Conservation (phyloP, 2,329 filamentous ascomycete genomes). For the Raffaelea arxii region DNA sequence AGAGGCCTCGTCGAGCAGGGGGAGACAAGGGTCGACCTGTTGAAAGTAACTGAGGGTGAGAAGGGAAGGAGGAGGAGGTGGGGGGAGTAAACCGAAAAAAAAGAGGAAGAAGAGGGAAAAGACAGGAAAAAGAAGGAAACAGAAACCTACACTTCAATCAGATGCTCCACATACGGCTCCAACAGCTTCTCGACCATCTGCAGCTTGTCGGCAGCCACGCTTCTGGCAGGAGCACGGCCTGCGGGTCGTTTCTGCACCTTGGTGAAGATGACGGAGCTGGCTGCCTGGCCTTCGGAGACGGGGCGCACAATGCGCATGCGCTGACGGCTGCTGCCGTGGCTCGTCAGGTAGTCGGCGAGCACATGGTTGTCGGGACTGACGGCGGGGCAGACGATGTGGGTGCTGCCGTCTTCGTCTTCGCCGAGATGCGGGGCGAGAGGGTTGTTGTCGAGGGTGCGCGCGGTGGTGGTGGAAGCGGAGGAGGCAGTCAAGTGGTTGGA, state of each 20-base stretch:
- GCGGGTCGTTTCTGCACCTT: constrained; percentile 1
- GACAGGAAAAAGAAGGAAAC: constrained; percentile 46
- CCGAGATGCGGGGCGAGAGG: neutral
- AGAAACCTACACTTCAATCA: constrained; percentile 36
- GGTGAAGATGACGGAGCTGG: constrained; percentile 2
- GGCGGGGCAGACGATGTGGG: constrained; percentile 5
- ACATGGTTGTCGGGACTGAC: constrained; percentile 1
- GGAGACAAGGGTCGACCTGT: constrained; percentile 50
- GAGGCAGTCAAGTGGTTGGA: neutral
- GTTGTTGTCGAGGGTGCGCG: neutral
- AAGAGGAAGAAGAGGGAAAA: constrained; percentile 51
- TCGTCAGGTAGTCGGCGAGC: constrained; percentile 4
- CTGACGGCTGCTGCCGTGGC: neutral
- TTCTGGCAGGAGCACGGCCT: neutral
- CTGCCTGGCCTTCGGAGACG: neutral
- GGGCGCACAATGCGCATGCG: neutral
- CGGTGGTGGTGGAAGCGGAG: neutral
- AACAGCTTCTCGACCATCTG: constrained; percentile 48
- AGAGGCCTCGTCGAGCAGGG: constrained; percentile 44
- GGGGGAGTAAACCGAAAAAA: no score
- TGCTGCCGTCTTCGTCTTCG: constrained; percentile 3
- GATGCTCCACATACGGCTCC: constrained; percentile 38
- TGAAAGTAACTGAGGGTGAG: constrained; percentile 40
- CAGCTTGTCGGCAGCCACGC: neutral
- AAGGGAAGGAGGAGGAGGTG: no score